A percentile compares a stretch with the other conserved stretches of the same genome.
Evolutionary conservation across 352 stramenopile genomes (phyloP).

Genomic region (Globisporangium barbulae): DNA sequence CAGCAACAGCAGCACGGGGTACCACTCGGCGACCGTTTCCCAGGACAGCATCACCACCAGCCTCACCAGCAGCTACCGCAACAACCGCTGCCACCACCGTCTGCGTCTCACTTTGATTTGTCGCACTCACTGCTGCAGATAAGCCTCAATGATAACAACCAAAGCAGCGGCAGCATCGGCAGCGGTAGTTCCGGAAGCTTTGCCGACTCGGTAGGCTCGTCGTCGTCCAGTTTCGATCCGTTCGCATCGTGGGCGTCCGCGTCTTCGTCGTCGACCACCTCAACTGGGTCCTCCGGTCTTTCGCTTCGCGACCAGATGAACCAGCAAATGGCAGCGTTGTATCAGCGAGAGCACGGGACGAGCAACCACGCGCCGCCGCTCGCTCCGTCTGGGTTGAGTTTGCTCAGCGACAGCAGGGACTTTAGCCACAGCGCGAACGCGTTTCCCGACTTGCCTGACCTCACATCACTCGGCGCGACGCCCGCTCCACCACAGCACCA

Average conservation of each 20-base stretch:
- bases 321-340: constrained; percentile 72
- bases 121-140: constrained; percentile 45
- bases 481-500: constrained; percentile 18
- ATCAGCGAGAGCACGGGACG: constrained; percentile 29
- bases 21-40: constrained; percentile 6
- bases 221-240: constrained; percentile 23
- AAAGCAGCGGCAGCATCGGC: constrained; percentile 9
- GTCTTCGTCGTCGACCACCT: constrained; percentile 13
- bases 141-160: constrained; percentile 20
- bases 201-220: constrained; percentile 15
- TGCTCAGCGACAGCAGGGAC: constrained; percentile 27
- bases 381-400: constrained; percentile 31
- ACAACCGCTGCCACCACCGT: neutral
- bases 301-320: constrained; percentile 70
- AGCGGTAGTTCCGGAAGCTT: constrained; percentile 1
- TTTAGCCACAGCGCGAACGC: constrained; percentile 1
- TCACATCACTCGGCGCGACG: constrained; percentile 12
- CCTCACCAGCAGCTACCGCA: neutral
- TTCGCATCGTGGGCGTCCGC: constrained; percentile 12
- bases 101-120: constrained; percentile 30
- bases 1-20: constrained; percentile 5
- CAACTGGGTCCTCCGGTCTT: constrained; percentile 13
- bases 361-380: constrained; percentile 25
- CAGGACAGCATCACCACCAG: constrained; percentile 9
- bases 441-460: constrained; percentile 11